Evolutionary conservation across 2,329 filamentous ascomycete species (phyloP).

Genomic region (Cercospora berteroae): DNA sequence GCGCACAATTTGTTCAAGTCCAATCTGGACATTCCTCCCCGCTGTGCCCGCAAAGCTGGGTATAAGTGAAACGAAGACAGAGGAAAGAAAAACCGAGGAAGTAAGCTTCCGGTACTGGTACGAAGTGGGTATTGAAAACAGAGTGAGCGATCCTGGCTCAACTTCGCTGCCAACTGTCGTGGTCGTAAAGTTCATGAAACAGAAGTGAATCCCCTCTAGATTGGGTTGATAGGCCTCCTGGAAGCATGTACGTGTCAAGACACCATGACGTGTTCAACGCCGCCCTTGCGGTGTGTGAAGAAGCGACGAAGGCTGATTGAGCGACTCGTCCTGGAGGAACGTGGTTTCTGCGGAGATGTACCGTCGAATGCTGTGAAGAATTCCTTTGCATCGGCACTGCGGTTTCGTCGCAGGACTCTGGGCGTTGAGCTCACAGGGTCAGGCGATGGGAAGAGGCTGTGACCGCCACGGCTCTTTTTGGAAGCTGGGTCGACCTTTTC

Average conservation of each 20-base stretch:
- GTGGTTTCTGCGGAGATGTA: conserved; percentile 7
- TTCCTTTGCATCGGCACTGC: conserved; percentile 16
- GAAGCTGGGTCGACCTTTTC: not conserved
- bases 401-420: not conserved
- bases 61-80: not conserved
- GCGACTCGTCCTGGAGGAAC: conserved; percentile 17
- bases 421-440: conserved; percentile 17
- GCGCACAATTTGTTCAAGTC: not conserved
- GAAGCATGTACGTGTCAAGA: not conserved
- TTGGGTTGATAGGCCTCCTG: not conserved
- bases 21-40: not conserved
- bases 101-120: not conserved
- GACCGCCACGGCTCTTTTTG: conserved; percentile 9
- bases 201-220: not conserved
- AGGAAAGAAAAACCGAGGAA: not conserved
- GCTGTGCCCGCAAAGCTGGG: conserved; percentile 2
- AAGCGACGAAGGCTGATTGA: conserved; percentile 20
- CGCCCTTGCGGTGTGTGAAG: conserved; percentile 17
- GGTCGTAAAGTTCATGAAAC: not conserved
- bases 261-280: conserved; percentile 14
- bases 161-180: not conserved
- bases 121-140: not conserved
- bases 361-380: conserved; percentile 7
- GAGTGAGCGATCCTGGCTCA: not conserved
- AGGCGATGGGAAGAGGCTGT: conserved; percentile 22